Evolutionary conservation across 768 basidiomycete genomes (phyloP).

Genomic region (Termitomyces sp.): DNA sequence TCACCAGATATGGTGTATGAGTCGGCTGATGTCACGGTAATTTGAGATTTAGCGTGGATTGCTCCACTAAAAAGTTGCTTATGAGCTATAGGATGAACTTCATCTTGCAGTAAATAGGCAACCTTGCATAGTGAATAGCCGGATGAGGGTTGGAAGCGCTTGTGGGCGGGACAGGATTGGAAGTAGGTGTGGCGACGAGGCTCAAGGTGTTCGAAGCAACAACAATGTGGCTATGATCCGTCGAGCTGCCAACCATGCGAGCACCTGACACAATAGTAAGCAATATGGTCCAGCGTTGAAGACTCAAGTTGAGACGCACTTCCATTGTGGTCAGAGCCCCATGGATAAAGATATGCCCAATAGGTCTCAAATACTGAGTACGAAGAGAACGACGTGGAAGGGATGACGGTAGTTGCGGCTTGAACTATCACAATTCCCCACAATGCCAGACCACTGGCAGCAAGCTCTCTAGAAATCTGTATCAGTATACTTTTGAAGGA

Average conservation of each 20-base stretch:
- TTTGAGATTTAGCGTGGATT: slow-evolving; percentile 37
- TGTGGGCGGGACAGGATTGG: slow-evolving; percentile 33
- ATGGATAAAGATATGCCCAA: slow-evolving; percentile 43
- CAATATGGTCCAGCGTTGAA: not conserved
- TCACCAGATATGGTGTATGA: slow-evolving; percentile 38
- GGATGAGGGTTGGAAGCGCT: slow-evolving; percentile 38
- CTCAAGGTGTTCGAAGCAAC: slow-evolving; percentile 34
- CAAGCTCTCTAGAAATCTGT: slow-evolving; percentile 1
- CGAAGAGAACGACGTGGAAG: slow-evolving; percentile 35
- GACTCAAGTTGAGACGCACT: slow-evolving; percentile 18
- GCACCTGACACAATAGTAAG: slow-evolving; percentile 25
- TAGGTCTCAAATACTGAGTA: slow-evolving; percentile 33
- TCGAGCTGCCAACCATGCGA: slow-evolving; percentile 39
- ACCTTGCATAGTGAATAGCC: slow-evolving; percentile 41
- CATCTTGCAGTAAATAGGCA: not conserved
- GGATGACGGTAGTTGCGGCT: slow-evolving; percentile 36
- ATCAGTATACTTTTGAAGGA: not conserved
- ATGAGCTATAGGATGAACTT: not conserved
- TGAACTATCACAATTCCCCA: slow-evolving; percentile 13
- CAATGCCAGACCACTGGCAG: not conserved
- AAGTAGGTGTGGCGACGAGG: slow-evolving; percentile 39
- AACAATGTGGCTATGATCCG: slow-evolving; percentile 35
- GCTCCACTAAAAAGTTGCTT: slow-evolving; percentile 25
- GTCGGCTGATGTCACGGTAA: slow-evolving; percentile 34
- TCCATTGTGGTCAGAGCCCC: slow-evolving; percentile 45